Base-by-base conservation (phyloP, 805 yeast species). In the Kazachstania viticola region DNA sequence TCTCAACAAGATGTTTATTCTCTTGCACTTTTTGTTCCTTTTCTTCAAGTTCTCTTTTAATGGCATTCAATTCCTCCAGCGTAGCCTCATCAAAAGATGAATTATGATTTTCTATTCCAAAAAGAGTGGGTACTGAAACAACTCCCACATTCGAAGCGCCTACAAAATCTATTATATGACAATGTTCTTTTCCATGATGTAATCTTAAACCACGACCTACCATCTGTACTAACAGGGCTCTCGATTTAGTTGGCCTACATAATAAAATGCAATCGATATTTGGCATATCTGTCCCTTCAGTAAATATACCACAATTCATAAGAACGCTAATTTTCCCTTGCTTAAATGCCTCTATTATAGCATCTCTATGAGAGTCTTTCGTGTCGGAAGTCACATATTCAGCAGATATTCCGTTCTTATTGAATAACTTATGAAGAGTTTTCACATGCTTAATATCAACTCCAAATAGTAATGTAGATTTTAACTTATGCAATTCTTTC, bases 201-300 rank as follows among this genome's bases (percentile, higher is more conserved):
- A 71, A 42, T 23, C 97, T 58, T 25, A 87, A 57, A 0, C 96
- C 97, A 34, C 97, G 64, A 0, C 97, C 97, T 14, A 87, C 67
- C 95, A 87, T 87, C 49, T 87, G 97, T 13, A 75, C 65, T 23
- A 83, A 56, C 27, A 87, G 56, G 0, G 79, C 72, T 21, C 73
- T 58, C 1, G 95, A 85, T 36, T 66, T 67, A 0, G 95, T 81
- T 2, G 95, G 95, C 21, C 95, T 60, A 3, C 82, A 80, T 21
- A 87, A 54, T 18, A 87, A 62, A 9, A 87, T 60, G 19, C 84
- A 75, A 48, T 87, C 96, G 35, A 85, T 79, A 38, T 75, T 75
- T 3, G 96, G 96, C 14, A 88, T 75, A 57, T 87, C 96, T 0
- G 96, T 84, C 0, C 97, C 97, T 52, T 87, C 97, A 0, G 95